A percentile compares a stretch with the other conserved stretches of the same genome.
phyloP scores from a whole-genome alignment of 2,329 filamentous ascomycete species.

The Chaetoscypha palmicola region DNA sequence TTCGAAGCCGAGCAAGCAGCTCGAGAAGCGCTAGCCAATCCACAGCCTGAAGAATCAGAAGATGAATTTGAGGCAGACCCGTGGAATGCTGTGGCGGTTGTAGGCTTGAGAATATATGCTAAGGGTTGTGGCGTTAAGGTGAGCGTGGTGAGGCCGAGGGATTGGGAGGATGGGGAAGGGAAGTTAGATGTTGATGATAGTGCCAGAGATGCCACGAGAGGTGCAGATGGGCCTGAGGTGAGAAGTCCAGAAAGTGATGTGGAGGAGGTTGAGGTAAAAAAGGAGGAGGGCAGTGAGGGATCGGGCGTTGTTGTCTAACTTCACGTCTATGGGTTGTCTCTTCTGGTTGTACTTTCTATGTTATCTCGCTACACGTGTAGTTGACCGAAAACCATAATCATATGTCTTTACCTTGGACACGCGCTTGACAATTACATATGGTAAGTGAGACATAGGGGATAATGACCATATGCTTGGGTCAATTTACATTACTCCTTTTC shows the following conservation, averaged over 20 bases:
- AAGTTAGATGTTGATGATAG: conserved; percentile 41
- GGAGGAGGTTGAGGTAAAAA: background rate
- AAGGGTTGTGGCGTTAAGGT: conserved; percentile 33
- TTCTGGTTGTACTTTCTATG: too few species aligned
- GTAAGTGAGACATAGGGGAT: too few species aligned
- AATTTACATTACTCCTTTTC: too few species aligned
- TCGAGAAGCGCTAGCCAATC: conserved; percentile 19
- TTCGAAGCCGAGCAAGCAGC: conserved; percentile 16
- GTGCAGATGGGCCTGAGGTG: conserved; percentile 22
- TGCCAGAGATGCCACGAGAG: conserved; percentile 39
- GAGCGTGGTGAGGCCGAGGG: conserved; percentile 20
- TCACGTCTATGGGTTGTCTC: too few species aligned
- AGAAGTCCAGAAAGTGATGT: conserved; percentile 5
- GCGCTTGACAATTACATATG: too few species aligned
- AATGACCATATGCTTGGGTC: too few species aligned
- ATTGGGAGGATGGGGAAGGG: conserved; percentile 19
- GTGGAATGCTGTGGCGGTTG: conserved; percentile 57
- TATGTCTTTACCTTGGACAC: too few species aligned
- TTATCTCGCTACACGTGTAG: too few species aligned
- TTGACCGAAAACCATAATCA: too few species aligned
- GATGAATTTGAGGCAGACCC: conserved; percentile 50
- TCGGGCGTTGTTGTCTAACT: too few species aligned
- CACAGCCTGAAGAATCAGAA: conserved; percentile 39
- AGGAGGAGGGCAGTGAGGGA: background rate
- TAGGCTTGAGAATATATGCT: conserved; percentile 55